phyloP scores from a whole-genome alignment of 2,329 filamentous ascomycete genomes.

The Ophioceras dolichostomum region DNA sequence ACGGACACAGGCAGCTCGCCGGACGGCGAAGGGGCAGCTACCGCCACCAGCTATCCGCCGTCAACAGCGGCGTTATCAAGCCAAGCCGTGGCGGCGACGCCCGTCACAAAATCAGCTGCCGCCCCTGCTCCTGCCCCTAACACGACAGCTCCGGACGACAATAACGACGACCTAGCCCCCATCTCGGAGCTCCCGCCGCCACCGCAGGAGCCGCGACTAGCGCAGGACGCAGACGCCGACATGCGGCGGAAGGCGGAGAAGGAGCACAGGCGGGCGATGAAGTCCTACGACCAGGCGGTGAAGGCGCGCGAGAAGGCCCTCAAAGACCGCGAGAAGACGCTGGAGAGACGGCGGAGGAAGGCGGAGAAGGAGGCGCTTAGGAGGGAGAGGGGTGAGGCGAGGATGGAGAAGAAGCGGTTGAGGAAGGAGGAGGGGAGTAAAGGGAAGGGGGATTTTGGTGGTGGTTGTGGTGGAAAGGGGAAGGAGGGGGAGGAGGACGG shows the following conservation, averaged over 20 bases:
- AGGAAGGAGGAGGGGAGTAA: slow-evolving; percentile 22
- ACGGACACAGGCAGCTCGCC: slow-evolving; percentile 7
- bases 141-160: not conserved
- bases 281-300: slow-evolving; percentile 52
- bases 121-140: not conserved
- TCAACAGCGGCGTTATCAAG: too few relatives aligned
- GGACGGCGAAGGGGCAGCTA: slow-evolving; percentile 4
- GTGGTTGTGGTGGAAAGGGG: too few relatives aligned
- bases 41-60: not conserved
- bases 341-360: slow-evolving; percentile 37
- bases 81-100: too few relatives aligned
- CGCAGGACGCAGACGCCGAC: slow-evolving; percentile 48
- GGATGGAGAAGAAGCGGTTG: slow-evolving; percentile 13
- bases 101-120: not conserved
- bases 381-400: slow-evolving; percentile 8
- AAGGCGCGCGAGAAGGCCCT: slow-evolving; percentile 55
- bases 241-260: slow-evolving; percentile 57
- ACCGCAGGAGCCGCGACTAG: slow-evolving; percentile 43
- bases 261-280: slow-evolving; percentile 48
- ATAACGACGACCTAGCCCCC: slow-evolving; percentile 5
- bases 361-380: slow-evolving; percentile 28
- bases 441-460: too few relatives aligned
- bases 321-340: slow-evolving; percentile 47
- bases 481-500: slow-evolving; percentile 20
- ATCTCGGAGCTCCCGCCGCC: slow-evolving; percentile 39